phyloP scores from a whole-genome alignment of 345 rosid species.

The Arabidopsis arenosa region DNA sequence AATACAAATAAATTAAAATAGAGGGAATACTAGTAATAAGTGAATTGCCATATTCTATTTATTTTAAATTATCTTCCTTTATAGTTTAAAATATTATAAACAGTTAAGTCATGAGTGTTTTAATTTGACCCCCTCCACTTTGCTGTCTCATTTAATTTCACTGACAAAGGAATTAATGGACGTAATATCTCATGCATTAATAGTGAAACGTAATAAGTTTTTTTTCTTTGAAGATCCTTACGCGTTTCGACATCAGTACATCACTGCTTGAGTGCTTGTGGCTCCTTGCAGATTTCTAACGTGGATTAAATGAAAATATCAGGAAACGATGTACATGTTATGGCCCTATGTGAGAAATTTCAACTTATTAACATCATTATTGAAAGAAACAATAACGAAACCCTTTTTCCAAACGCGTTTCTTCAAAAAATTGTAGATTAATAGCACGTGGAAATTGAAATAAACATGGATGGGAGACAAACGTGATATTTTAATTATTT shows the following conservation, averaged over 20 bases:
- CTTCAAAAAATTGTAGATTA: background rate
- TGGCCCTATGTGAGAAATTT: background rate
- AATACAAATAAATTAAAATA: too few relatives aligned
- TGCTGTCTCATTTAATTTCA: background rate
- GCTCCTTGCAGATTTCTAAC: background rate
- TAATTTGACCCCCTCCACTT: background rate
- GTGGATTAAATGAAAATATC: background rate
- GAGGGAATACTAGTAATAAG: too few relatives aligned
- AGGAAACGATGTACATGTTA: background rate
- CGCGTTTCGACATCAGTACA: constrained; percentile 1
- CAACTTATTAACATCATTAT: background rate
- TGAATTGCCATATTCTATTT: too few relatives aligned
- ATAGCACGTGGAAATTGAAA: constrained; percentile 20
- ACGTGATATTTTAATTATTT: background rate
- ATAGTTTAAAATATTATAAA: background rate
- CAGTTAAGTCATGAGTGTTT: background rate
- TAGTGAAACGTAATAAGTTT: constrained; percentile 5
- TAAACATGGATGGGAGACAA: background rate
- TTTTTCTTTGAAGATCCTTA: background rate
- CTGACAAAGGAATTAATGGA: background rate
- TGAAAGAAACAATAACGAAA: constrained; percentile 1
- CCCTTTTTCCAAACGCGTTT: background rate
- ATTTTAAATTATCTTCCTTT: background rate
- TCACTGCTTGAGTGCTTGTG: background rate
- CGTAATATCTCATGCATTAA: background rate